Conservation (phyloP, 441 rosid species). For the Croton laevigatus region DNA sequence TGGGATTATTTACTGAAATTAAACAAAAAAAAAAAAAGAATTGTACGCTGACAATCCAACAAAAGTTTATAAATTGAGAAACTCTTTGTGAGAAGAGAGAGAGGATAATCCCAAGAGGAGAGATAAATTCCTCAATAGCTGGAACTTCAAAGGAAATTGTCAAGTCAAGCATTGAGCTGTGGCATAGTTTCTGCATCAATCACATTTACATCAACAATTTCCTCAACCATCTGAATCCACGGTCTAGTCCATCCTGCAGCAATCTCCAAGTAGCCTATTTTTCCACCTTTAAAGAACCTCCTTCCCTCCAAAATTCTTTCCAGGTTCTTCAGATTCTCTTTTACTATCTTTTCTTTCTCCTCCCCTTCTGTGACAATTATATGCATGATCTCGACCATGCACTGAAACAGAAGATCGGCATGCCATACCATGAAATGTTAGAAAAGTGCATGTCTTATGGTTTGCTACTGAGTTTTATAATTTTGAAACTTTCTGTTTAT, state of each 20-base stretch:
- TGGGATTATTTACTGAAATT: too few relatives aligned
- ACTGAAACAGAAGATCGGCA: constrained; percentile 8
- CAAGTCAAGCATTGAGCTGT: constrained; percentile 24
- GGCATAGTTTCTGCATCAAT: constrained; percentile 33
- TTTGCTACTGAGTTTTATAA: background rate
- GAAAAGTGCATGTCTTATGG: background rate
- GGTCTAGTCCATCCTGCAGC: constrained; percentile 31
- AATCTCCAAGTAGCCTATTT: constrained; percentile 24
- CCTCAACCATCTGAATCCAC: constrained; percentile 26
- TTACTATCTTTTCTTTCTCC: constrained; percentile 26
- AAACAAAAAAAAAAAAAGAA: too few relatives aligned
- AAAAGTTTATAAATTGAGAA: too few relatives aligned
- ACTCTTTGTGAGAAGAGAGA: too few relatives aligned
- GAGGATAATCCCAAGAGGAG: too few relatives aligned
- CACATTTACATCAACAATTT: constrained; percentile 23
- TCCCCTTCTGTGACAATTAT: constrained; percentile 17
- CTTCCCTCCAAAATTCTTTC: constrained; percentile 24
- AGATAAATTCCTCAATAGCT: constrained; percentile 22
- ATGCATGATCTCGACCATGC: constrained; percentile 17
- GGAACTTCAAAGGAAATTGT: constrained; percentile 24
- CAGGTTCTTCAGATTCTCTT: constrained; percentile 27
- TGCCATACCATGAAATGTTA: background rate
- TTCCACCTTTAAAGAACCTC: constrained; percentile 31
- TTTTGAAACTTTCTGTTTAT: background rate
- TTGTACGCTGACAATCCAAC: too few relatives aligned